Evolutionary conservation across 495 filamentous ascomycete species (phyloP).

Genomic region (Halenospora varia): DNA sequence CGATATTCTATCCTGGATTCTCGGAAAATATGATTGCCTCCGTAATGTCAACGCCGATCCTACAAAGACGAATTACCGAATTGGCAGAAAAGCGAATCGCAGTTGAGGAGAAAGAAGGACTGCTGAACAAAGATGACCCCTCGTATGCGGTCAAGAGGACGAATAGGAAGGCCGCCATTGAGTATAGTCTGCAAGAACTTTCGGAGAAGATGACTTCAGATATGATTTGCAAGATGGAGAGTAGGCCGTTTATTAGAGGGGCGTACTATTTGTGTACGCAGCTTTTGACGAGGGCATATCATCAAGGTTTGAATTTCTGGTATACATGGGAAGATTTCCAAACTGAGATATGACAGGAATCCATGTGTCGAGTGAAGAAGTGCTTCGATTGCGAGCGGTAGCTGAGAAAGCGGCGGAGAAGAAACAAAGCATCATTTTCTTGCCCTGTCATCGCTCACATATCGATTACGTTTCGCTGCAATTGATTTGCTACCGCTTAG

Average conservation of each 20-base stretch:
- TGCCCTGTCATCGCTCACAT: slow-evolving; percentile 91
- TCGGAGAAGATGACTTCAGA: slow-evolving; percentile 75
- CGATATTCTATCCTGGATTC: slow-evolving; percentile 90
- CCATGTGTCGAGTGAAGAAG: slow-evolving; percentile 92
- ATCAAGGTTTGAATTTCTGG: slow-evolving; percentile 60
- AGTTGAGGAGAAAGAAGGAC: slow-evolving; percentile 72
- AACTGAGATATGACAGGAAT: slow-evolving; percentile 51
- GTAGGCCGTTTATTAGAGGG: slow-evolving; percentile 82
- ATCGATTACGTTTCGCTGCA: slow-evolving; percentile 94
- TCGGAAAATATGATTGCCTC: slow-evolving; percentile 78
- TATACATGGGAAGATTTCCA: background rate
- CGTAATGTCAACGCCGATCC: slow-evolving; percentile 69
- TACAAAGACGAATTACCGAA: slow-evolving; percentile 70
- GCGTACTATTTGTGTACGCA: slow-evolving; percentile 90
- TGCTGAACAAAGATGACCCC: slow-evolving; percentile 48
- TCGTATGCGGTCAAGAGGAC: slow-evolving; percentile 46
- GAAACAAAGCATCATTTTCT: slow-evolving; percentile 92
- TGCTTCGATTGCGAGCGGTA: slow-evolving; percentile 72
- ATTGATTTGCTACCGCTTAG: slow-evolving; percentile 89
- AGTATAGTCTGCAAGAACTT: slow-evolving; percentile 52
- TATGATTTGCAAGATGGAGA: slow-evolving; percentile 99
- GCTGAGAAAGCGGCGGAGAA: slow-evolving; percentile 77
- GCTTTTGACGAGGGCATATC: slow-evolving; percentile 85
- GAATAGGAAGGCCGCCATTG: slow-evolving; percentile 55
- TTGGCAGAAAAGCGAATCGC: slow-evolving; percentile 68